phyloP scores from a whole-genome alignment of 495 filamentous ascomycete species.

The Penicillium daleae region DNA sequence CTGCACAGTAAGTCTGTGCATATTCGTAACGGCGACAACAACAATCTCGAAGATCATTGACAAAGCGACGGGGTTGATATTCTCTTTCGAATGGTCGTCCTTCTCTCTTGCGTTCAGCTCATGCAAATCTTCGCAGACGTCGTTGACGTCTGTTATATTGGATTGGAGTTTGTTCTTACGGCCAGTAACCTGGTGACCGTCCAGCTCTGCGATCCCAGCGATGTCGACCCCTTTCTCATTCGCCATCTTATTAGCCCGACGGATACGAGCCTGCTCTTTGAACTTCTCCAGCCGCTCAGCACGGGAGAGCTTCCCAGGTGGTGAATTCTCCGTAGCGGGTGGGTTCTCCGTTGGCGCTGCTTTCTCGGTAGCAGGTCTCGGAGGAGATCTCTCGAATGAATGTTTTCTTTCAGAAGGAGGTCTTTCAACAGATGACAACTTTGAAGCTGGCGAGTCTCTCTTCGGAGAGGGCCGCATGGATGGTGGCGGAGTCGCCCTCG shows the following conservation, averaged over 20 bases:
- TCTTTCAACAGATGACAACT: constrained; percentile 4
- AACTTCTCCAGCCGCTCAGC: constrained; percentile 21
- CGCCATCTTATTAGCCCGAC: constrained; percentile 14
- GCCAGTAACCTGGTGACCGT: constrained; percentile 42
- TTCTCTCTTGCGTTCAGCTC: constrained; percentile 23
- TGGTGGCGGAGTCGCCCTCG: constrained; percentile 12
- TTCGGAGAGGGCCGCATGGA: constrained; percentile 21
- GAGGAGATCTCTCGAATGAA: constrained; percentile 5
- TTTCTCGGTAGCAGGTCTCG: neutral
- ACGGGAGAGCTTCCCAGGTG: constrained; percentile 12
- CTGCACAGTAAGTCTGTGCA: constrained; percentile 31
- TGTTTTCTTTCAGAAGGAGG: constrained; percentile 5
- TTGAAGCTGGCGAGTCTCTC: neutral
- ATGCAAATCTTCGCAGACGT: constrained; percentile 24
- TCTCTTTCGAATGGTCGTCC: constrained; percentile 17
- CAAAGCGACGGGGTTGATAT: constrained; percentile 29
- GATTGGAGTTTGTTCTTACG: constrained; percentile 23
- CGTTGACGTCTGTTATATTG: constrained; percentile 30
- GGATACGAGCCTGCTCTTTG: constrained; percentile 27
- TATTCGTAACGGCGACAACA: constrained; percentile 34
- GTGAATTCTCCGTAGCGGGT: neutral
- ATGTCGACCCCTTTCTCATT: constrained; percentile 1
- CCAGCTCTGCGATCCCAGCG: constrained; percentile 45
- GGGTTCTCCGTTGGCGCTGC: neutral
- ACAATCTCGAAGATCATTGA: constrained; percentile 40